A percentile compares a stretch with the other conserved stretches of the same genome.
Evolutionary conservation across 108 stramenopile species (phyloP).

Genomic region (Cyclostephanos invisitatus): DNA sequence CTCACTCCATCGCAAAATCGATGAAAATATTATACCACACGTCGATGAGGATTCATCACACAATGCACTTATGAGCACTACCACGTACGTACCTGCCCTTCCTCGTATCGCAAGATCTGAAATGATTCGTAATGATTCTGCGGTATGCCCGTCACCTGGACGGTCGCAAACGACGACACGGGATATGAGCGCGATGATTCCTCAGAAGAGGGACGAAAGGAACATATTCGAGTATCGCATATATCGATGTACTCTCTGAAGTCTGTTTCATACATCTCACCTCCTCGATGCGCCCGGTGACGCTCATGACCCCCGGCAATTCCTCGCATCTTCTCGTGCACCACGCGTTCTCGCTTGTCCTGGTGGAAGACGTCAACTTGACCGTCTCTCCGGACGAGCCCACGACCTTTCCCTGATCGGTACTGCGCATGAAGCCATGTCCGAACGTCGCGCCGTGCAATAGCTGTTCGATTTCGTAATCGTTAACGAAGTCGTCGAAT

Average conservation of each 20-base stretch:
- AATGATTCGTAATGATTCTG: slow-evolving; percentile 63
- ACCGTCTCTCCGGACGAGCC: slow-evolving; percentile 50
- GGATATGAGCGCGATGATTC: background rate
- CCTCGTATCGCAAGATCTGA: slow-evolving; percentile 60
- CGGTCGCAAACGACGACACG: too few species aligned
- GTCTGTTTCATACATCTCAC: slow-evolving; percentile 10
- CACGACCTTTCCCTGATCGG: slow-evolving; percentile 56
- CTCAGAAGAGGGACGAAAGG: background rate
- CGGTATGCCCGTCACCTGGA: slow-evolving; percentile 46
- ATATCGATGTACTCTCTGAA: too few species aligned
- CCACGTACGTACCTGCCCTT: slow-evolving; percentile 12
- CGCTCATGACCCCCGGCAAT: slow-evolving; percentile 43
- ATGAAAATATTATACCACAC: too few species aligned
- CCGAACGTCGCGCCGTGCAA: slow-evolving; percentile 37
- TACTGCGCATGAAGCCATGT: slow-evolving; percentile 37
- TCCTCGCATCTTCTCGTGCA: slow-evolving; percentile 54
- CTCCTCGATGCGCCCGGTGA: slow-evolving; percentile 42
- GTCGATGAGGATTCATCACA: too few species aligned
- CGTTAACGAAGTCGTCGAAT: slow-evolving; percentile 56
- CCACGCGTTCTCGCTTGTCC: slow-evolving; percentile 69
- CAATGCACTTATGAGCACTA: too few species aligned
- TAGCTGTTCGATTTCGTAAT: slow-evolving; percentile 46
- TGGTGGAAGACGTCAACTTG: slow-evolving; percentile 41
- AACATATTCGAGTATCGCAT: background rate
- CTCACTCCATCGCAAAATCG: too few species aligned